Percentiles rank a stretch among this genome's conserved stretches.
Conservation (phyloP, 768 basidiomycete genomes). For the Cyathus striatus region DNA sequence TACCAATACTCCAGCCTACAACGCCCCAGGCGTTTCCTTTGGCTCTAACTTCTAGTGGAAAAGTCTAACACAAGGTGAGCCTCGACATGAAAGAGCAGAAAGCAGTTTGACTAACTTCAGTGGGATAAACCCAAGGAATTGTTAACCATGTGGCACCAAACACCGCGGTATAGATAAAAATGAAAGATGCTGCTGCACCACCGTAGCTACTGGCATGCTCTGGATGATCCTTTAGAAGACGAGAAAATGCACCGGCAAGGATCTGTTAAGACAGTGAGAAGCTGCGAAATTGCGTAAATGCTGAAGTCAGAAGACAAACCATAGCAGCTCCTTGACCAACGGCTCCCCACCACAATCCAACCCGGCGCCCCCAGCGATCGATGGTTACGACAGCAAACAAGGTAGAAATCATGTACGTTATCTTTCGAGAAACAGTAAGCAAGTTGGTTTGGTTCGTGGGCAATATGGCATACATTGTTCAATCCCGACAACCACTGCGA, state of each 20-base stretch:
- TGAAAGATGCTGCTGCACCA: conserved; percentile 36
- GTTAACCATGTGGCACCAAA: conserved; percentile 45
- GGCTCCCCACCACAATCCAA: conserved; percentile 41
- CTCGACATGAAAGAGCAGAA: not conserved
- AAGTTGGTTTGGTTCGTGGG: too few species aligned
- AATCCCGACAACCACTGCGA: conserved; percentile 38
- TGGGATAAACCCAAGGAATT: conserved; percentile 32
- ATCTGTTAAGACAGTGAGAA: conserved; percentile 14
- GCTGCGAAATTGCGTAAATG: too few species aligned
- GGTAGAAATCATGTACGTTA: conserved; percentile 37
- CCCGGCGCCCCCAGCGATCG: conserved; percentile 36
- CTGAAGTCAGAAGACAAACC: conserved; percentile 7
- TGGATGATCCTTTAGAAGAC: conserved; percentile 34
- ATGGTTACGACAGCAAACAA: conserved; percentile 36
- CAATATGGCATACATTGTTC: conserved; percentile 29
- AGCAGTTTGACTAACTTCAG: conserved; percentile 12
- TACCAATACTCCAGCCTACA: conserved; percentile 37
- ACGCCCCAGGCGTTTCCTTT: conserved; percentile 44
- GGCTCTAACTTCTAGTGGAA: conserved; percentile 36
- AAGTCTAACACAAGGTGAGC: conserved; percentile 22
- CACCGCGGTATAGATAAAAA: conserved; percentile 36
- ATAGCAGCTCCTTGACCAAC: conserved; percentile 31
- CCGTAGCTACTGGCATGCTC: conserved; percentile 33
- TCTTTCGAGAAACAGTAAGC: conserved; percentile 18
- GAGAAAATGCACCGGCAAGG: conserved; percentile 35